These are phyloP conservation scores for Candida boidinii DNA, from an alignment of 805 yeast genomes.

Conservation along the genomic window DNA sequence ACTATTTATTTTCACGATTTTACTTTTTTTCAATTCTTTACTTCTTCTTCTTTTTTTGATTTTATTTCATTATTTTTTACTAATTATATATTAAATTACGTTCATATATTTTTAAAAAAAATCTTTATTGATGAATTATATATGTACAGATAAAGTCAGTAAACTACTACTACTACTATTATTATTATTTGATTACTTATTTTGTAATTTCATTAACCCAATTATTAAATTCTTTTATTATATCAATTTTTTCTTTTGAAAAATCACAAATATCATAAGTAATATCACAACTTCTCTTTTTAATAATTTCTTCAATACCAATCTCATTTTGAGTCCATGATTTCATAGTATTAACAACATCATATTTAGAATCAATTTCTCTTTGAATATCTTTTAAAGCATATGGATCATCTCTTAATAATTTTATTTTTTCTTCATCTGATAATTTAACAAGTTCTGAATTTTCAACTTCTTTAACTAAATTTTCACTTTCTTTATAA, in stretches of 20 bases:
- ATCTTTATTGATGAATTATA: too few relatives aligned
- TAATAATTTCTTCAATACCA: conserved; percentile 32
- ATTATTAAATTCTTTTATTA: conserved; percentile 9
- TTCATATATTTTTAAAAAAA: too few relatives aligned
- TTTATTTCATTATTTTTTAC: too few relatives aligned
- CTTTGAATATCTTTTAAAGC: conserved; percentile 31
- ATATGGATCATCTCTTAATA: conserved; percentile 41
- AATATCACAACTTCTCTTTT: conserved; percentile 24
- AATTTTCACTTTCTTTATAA: conserved; percentile 18
- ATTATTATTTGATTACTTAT: too few relatives aligned
- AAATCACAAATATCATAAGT: conserved; percentile 27
- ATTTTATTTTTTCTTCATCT: conserved; percentile 13
- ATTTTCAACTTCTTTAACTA: conserved; percentile 23
- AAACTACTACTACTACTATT: too few relatives aligned
- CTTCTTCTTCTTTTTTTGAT: too few relatives aligned
- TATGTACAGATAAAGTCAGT: too few relatives aligned
- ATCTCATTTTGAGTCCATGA: conserved; percentile 32
- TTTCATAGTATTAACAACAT: conserved; percentile 19
- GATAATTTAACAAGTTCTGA: conserved; percentile 10
- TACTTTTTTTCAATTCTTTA: too few relatives aligned
- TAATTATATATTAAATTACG: too few relatives aligned
- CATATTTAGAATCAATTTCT: conserved; percentile 20
- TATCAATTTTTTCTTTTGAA: conserved; percentile 1
- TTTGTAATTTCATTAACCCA: conserved; percentile 2
- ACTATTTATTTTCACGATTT: too few relatives aligned